Percentiles rank a stretch among this genome's conserved stretches.
Conservation (phyloP, 352 stramenopile species). For the Pythium rishiriense region DNA sequence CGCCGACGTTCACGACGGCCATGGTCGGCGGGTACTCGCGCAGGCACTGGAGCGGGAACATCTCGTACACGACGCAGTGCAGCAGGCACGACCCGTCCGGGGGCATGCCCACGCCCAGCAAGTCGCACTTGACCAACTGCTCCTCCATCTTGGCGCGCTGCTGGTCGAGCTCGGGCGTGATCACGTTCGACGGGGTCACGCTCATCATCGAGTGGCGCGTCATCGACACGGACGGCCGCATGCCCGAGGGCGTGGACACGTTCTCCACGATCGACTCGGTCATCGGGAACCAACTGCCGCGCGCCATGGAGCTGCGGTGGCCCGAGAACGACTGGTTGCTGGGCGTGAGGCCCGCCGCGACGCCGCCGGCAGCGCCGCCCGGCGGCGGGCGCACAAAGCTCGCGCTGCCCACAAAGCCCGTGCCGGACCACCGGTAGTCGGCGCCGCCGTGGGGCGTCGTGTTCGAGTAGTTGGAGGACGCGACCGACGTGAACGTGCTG, state of each 20-base stretch:
- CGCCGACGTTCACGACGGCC: slow-evolving; percentile 80
- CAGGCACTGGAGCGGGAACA: slow-evolving; percentile 81
- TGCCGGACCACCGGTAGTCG: slow-evolving; percentile 84
- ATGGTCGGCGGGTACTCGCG: slow-evolving; percentile 69
- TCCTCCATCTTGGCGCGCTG: slow-evolving; percentile 81
- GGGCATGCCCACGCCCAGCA: slow-evolving; percentile 79
- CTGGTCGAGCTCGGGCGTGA: slow-evolving; percentile 69
- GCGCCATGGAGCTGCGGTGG: slow-evolving; percentile 26
- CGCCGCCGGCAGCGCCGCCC: slow-evolving; percentile 9
- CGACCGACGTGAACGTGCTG: slow-evolving; percentile 63
- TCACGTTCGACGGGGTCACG: slow-evolving; percentile 62
- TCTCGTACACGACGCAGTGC: slow-evolving; percentile 85
- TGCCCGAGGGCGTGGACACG: slow-evolving; percentile 12
- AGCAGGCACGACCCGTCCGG: slow-evolving; percentile 80
- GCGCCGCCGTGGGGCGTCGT: slow-evolving; percentile 26
- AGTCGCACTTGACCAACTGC: slow-evolving; percentile 53
- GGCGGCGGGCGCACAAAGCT: slow-evolving; percentile 49
- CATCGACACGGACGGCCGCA: slow-evolving; percentile 38
- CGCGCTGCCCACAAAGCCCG: slow-evolving; percentile 67
- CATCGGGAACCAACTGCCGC: slow-evolving; percentile 67
- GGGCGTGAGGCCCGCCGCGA: slow-evolving; percentile 22
- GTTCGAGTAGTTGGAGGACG: slow-evolving; percentile 35
- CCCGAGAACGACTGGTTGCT: slow-evolving; percentile 37
- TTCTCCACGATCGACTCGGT: slow-evolving; percentile 27
- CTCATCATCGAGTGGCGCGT: slow-evolving; percentile 51